Evolutionary conservation across 305 asterid genomes (phyloP), one percentile per base, ranked within the genome.

Genomic region (Solanum hybrid): DNA sequence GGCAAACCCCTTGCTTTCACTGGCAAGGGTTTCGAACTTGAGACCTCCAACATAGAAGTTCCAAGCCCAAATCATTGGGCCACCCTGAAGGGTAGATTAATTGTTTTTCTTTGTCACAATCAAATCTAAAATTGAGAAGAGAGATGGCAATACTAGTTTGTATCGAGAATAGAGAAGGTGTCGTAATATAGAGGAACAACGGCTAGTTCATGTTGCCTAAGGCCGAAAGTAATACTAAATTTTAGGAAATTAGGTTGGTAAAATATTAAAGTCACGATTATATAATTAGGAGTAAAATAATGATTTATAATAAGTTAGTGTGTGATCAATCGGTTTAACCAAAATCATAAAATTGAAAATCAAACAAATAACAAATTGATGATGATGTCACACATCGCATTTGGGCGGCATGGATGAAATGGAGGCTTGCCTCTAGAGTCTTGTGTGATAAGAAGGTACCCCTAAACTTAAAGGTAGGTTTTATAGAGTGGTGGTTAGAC

Each of bases 1-100:
- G 14, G 46, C 46, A 40, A 40, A 39, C 5, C 46, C 46, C 5
- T 39, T 39, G 46, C 46, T 39, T 39, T 39, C 46, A 4, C 2
- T 3, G 13, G 46, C 14, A 11, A 40, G 46, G 46, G 46, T 39
- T 40, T 40, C 14, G 5, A 40, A 40, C 14, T 40, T 40, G 46
- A 40, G 2, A 40, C 14, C 46, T 40, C 46, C 46, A 3, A 40
- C 46, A 40, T 40, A 40, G 14, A 40, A 40, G 46, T 40, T 0
- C 0, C 46, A 40, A 40, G 14, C 46, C 14, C 46, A 40, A 40
- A 40, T 0, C 0, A 40, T 0, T 40, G 0, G 14, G 14, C 5
- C 14, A 40, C 57, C 57, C 14, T 40, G 14, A 40, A 40, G 14
- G 2, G 46, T 40, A 51, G 1, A 51, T 51, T 51, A 51, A 4